phyloP scores from a whole-genome alignment of 2,329 filamentous ascomycete species.

The Diaporthe australafricana region DNA sequence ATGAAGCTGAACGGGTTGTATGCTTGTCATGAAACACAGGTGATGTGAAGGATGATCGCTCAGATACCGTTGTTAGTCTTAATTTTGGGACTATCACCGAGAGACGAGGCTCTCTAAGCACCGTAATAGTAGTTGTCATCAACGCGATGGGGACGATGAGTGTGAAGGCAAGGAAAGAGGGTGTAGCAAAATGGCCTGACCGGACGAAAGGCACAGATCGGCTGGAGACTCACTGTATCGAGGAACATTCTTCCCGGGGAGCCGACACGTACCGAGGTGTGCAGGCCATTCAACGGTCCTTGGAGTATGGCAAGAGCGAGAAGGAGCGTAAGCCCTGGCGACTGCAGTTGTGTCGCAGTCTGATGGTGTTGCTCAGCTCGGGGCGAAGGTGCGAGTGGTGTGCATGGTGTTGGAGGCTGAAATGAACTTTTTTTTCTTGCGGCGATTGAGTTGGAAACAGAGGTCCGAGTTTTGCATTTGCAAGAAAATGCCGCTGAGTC shows the following conservation, averaged over 20 bases:
- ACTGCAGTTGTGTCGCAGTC: slow-evolving; percentile 1
- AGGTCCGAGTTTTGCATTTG: slow-evolving; percentile 24
- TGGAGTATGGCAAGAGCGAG: neutral
- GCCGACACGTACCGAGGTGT: slow-evolving; percentile 26
- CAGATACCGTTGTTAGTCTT: slow-evolving; percentile 99
- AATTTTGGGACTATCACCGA: slow-evolving; percentile 71
- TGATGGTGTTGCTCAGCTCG: slow-evolving; percentile 2
- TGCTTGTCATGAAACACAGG: neutral
- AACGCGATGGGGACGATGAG: slow-evolving; percentile 53
- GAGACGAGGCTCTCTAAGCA: slow-evolving; percentile 71
- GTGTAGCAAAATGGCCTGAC: neutral
- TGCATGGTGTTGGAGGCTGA: neutral
- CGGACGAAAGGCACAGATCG: slow-evolving; percentile 4
- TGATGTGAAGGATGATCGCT: slow-evolving; percentile 57
- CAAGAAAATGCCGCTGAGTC: slow-evolving; percentile 27
- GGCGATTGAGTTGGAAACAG: slow-evolving; percentile 21
- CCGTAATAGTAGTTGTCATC: slow-evolving; percentile 70
- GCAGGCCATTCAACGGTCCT: slow-evolving; percentile 28
- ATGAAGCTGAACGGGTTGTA: neutral
- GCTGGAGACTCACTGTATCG: slow-evolving; percentile 41
- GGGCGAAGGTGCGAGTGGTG: neutral
- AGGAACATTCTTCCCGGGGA: slow-evolving; percentile 42
- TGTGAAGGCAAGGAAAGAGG: slow-evolving; percentile 1
- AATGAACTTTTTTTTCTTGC: slow-evolving; percentile 1
- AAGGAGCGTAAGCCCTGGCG: neutral